Evolutionary conservation across 768 basidiomycete species (phyloP).

Genomic region (Leccinum boreale): DNA sequence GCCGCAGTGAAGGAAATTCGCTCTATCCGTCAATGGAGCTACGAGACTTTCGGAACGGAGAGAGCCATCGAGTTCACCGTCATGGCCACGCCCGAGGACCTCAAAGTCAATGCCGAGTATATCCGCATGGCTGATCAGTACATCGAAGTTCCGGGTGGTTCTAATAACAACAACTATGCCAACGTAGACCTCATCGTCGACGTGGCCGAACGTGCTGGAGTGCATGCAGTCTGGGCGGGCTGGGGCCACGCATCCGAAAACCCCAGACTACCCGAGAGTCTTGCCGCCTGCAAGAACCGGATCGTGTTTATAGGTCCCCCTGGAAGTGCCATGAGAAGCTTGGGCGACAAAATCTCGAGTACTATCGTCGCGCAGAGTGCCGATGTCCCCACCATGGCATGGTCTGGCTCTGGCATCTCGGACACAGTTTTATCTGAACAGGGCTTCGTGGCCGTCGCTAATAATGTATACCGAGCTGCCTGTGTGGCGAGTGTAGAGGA

Average conservation of each 20-base stretch:
- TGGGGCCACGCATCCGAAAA: constrained; percentile 99
- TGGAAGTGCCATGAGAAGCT: constrained; percentile 96
- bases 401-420: constrained; percentile 94
- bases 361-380: constrained; percentile 99
- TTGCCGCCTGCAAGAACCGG: constrained; percentile 88
- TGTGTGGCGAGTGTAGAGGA: constrained; percentile 88
- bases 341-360: constrained; percentile 99
- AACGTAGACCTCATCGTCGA: constrained; percentile 99
- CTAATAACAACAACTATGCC: constrained; percentile 99
- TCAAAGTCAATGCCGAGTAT: constrained; percentile 98
- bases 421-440: constrained; percentile 80
- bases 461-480: constrained; percentile 82
- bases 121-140: constrained; percentile 99
- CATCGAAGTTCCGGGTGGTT: constrained; percentile 96
- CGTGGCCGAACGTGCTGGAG: constrained; percentile 93
- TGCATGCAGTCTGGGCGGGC: constrained; percentile 99
- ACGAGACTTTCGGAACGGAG: constrained; percentile 97
- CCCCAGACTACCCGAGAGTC: constrained; percentile 90
- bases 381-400: constrained; percentile 95
- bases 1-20: constrained; percentile 99
- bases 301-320: constrained; percentile 99
- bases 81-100: constrained; percentile 98
- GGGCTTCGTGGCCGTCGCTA: constrained; percentile 93
- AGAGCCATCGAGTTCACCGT: constrained; percentile 97
- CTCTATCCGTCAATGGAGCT: constrained; percentile 98